Evolutionary conservation across 495 filamentous ascomycete genomes (phyloP).

Genomic region (Xylaria sp.): DNA sequence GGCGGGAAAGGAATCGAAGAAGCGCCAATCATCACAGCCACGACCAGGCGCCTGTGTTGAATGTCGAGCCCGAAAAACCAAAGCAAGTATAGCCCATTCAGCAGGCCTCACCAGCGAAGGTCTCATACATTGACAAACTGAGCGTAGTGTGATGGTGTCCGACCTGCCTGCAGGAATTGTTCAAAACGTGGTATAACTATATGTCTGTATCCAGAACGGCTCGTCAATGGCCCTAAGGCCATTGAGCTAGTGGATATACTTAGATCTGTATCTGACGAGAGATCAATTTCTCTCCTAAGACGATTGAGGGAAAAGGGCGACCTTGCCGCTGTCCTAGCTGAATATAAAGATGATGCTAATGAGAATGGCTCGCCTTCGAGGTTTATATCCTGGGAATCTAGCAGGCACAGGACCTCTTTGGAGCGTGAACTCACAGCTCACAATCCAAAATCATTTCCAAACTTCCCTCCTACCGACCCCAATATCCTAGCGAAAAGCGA

Average conservation of each 20-base stretch:
- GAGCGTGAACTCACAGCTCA: slow-evolving; percentile 27
- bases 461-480: slow-evolving; percentile 6
- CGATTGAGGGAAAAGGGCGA: not conserved
- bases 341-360: not conserved
- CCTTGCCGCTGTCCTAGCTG: not conserved
- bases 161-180: slow-evolving; percentile 14
- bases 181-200: not conserved
- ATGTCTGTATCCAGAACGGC: slow-evolving; percentile 17
- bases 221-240: slow-evolving; percentile 18
- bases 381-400: too few relatives aligned
- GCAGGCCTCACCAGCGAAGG: not conserved
- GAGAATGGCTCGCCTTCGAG: not conserved
- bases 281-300: slow-evolving; percentile 18
- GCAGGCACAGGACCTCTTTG: not conserved
- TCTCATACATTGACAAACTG: not conserved
- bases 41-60: slow-evolving; percentile 21
- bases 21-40: slow-evolving; percentile 4
- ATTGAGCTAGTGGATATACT: slow-evolving; percentile 18
- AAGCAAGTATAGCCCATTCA: slow-evolving; percentile 7
- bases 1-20: slow-evolving; percentile 5
- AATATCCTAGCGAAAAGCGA: not conserved
- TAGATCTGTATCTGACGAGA: slow-evolving; percentile 9
- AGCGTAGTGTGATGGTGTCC: slow-evolving; percentile 18
- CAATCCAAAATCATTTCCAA: slow-evolving; percentile 19
- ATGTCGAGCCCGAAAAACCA: slow-evolving; percentile 19